Conservation (phyloP, 805 yeast species). For the Sugiyamaella americana region DNA sequence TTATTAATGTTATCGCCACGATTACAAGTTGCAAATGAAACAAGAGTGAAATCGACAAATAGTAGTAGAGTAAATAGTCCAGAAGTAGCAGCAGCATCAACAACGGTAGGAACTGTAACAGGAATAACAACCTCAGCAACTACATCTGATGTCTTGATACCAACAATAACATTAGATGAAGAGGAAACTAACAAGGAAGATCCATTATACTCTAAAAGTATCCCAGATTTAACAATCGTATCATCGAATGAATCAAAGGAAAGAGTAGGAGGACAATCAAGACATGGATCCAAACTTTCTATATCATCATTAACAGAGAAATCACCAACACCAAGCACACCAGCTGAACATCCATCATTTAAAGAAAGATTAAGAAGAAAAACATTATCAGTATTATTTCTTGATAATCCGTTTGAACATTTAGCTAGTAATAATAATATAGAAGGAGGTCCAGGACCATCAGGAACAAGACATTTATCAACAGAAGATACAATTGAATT, state of each 20-base stretch:
- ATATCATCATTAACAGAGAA: too few relatives aligned
- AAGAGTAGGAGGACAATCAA: too few relatives aligned
- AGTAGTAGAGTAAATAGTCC: neutral
- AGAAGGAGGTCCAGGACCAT: neutral
- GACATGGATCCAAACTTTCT: neutral
- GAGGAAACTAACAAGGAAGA: neutral
- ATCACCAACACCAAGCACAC: neutral
- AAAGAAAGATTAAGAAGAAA: neutral
- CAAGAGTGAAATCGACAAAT: neutral
- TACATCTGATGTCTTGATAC: neutral
- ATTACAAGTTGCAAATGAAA: neutral
- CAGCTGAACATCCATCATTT: slow-evolving; percentile 1
- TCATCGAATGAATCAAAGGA: too few relatives aligned
- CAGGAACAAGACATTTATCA: neutral
- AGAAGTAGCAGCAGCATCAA: too few relatives aligned
- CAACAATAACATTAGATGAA: neutral
- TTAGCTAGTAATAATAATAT: neutral
- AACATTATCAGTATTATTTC: neutral
- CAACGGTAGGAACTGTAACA: neutral
- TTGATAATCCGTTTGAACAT: neutral
- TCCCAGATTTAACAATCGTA: slow-evolving; percentile 2
- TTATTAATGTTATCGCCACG: neutral
- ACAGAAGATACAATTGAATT: neutral
- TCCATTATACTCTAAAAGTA: neutral
- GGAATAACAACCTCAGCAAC: neutral